Conservation (phyloP, 148 eudicot genomes). For the Pouteria glomerata region DNA sequence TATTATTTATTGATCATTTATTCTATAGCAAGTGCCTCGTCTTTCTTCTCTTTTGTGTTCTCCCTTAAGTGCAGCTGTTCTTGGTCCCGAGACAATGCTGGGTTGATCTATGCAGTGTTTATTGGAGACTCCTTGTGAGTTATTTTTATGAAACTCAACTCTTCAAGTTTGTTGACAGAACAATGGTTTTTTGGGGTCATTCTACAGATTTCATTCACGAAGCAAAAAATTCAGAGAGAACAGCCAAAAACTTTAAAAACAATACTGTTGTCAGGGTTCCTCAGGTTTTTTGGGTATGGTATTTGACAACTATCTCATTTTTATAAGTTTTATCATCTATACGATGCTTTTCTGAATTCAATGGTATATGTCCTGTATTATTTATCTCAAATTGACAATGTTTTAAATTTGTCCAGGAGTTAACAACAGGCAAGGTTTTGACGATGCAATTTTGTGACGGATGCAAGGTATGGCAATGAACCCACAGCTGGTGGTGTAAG, state of each 20-base stretch:
- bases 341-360: not conserved
- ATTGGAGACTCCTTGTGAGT: not conserved
- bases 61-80: not conserved
- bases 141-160: not conserved
- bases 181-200: conserved; percentile 5
- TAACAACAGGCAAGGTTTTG: conserved; percentile 70
- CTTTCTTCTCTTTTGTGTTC: not conserved
- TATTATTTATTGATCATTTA: not conserved
- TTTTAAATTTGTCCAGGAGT: conserved; percentile 46
- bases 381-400: conserved; percentile 19
- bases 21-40: not conserved
- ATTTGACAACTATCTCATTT: not conserved
- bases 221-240: conserved; percentile 79
- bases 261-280: conserved; percentile 62
- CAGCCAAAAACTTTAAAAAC: conserved; percentile 57
- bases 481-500: not conserved
- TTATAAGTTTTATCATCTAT: not conserved
- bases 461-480: conserved; percentile 48
- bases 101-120: not conserved
- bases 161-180: not conserved
- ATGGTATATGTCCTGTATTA: not conserved
- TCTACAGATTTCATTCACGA: conserved; percentile 71
- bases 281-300: conserved; percentile 61
- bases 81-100: not conserved
- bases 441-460: conserved; percentile 88